These are phyloP conservation scores for Colletotrichum siamense DNA, from an alignment of 2,329 filamentous ascomycete species.

Conservation along the genomic window DNA sequence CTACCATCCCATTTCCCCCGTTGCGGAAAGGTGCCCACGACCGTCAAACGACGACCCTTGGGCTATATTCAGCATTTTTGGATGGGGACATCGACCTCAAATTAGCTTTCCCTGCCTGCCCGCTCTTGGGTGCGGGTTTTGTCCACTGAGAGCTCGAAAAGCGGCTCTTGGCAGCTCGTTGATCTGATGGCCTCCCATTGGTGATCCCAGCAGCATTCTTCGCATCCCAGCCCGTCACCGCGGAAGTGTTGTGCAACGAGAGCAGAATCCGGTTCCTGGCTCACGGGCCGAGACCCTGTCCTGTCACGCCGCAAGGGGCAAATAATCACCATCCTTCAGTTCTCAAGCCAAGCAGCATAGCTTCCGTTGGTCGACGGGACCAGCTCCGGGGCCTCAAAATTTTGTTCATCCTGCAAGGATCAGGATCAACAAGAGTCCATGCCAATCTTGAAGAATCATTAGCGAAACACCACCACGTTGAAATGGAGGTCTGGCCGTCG, in stretches of 20 bases:
- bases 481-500: neutral
- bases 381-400: neutral
- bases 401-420: neutral
- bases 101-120: neutral
- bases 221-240: conserved; percentile 13
- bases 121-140: neutral
- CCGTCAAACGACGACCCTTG: neutral
- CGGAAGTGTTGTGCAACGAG: conserved; percentile 3
- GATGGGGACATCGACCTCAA: conserved; percentile 7
- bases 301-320: neutral
- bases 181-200: neutral
- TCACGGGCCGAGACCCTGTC: neutral
- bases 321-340: neutral
- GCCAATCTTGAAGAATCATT: neutral
- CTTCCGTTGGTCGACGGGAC: neutral
- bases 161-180: neutral
- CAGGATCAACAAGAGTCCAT: neutral
- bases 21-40: neutral
- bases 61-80: conserved; percentile 19
- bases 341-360: neutral
- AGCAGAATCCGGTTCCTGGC: conserved; percentile 3
- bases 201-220: neutral
- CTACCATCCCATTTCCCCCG: neutral
- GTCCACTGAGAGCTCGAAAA: conserved; percentile 3
- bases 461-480: neutral